A percentile compares a stretch with the other conserved stretches of the same genome.
Evolutionary conservation across 768 basidiomycete genomes (phyloP).

Genomic region (Russula sp.): DNA sequence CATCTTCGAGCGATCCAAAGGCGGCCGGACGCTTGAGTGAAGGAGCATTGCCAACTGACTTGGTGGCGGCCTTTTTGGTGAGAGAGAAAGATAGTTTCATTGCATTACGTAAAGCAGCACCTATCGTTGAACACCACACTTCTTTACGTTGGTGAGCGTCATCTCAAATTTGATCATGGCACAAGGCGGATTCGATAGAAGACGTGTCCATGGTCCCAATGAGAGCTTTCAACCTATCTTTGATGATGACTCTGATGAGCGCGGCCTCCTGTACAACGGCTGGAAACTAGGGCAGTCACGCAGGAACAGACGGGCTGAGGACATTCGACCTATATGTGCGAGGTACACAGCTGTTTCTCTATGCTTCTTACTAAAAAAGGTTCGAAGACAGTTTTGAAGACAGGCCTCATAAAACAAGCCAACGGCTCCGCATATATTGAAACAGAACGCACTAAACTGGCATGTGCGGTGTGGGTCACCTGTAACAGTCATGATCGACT

Average conservation of each 20-base stretch:
- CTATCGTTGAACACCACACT: background rate
- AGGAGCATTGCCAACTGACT: slow-evolving; percentile 52
- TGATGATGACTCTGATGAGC: slow-evolving; percentile 39
- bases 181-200: slow-evolving; percentile 70
- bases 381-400: slow-evolving; percentile 66
- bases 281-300: slow-evolving; percentile 44
- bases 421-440: slow-evolving; percentile 98
- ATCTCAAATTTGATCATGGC: slow-evolving; percentile 17
- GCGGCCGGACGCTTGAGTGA: slow-evolving; percentile 56
- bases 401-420: slow-evolving; percentile 88
- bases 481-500: slow-evolving; percentile 35
- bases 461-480: slow-evolving; percentile 78
- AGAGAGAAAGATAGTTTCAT: slow-evolving; percentile 95
- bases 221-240: slow-evolving; percentile 69
- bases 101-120: slow-evolving; percentile 41
- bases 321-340: slow-evolving; percentile 87
- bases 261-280: slow-evolving; percentile 29
- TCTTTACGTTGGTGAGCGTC: background rate
- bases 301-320: slow-evolving; percentile 51
- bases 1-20: slow-evolving; percentile 65
- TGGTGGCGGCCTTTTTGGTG: slow-evolving; percentile 45
- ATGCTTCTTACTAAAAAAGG: slow-evolving; percentile 12
- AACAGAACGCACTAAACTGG: slow-evolving; percentile 86
- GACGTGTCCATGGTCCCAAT: slow-evolving; percentile 90
- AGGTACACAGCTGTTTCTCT: slow-evolving; percentile 24